A percentile compares a stretch with the other conserved stretches of the same genome.
These are phyloP conservation scores for Tremellales sp. DNA, from an alignment of 1,284 basidiomycete genomes.

Conservation along the genomic window DNA sequence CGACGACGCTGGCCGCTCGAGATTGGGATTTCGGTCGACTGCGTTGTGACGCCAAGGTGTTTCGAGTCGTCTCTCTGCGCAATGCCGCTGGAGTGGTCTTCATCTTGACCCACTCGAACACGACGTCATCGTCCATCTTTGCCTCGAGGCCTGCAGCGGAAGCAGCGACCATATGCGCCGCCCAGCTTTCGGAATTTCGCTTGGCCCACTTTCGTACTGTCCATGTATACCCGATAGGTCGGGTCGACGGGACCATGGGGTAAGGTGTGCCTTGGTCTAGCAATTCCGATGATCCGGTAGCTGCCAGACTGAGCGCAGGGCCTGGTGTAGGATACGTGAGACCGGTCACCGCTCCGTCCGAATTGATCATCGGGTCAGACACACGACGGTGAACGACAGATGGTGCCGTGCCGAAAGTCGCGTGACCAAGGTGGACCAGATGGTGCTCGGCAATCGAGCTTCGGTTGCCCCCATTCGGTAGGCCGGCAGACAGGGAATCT, in stretches of 20 bases:
- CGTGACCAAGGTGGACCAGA: conserved; percentile 17
- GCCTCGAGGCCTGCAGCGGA: conserved; percentile 34
- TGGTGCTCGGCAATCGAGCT: not conserved
- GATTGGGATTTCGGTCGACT: not conserved
- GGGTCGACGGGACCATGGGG: conserved; percentile 22
- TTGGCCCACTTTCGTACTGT: conserved; percentile 75
- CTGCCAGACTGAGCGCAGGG: not conserved
- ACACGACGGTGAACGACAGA: conserved; percentile 21
- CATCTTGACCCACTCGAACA: conserved; percentile 48
- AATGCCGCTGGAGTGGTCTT: not conserved
- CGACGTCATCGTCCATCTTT: conserved; percentile 35
- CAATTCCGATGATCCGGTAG: not conserved
- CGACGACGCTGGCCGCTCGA: not conserved
- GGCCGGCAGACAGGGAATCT: not conserved
- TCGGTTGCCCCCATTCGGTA: not conserved
- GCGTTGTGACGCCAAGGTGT: not conserved
- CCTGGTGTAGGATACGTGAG: conserved; percentile 10
- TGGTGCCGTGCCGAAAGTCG: conserved; percentile 45
- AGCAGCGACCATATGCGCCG: conserved; percentile 38
- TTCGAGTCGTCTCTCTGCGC: not conserved
- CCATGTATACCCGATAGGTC: conserved; percentile 65
- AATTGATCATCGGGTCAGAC: conserved; percentile 18
- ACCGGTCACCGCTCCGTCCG: conserved; percentile 33
- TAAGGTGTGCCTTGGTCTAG: conserved; percentile 6
- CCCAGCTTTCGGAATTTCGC: conserved; percentile 46